phyloP scores from a whole-genome alignment of 2,329 filamentous ascomycete species.

The Pestalotiopsis sp. region DNA sequence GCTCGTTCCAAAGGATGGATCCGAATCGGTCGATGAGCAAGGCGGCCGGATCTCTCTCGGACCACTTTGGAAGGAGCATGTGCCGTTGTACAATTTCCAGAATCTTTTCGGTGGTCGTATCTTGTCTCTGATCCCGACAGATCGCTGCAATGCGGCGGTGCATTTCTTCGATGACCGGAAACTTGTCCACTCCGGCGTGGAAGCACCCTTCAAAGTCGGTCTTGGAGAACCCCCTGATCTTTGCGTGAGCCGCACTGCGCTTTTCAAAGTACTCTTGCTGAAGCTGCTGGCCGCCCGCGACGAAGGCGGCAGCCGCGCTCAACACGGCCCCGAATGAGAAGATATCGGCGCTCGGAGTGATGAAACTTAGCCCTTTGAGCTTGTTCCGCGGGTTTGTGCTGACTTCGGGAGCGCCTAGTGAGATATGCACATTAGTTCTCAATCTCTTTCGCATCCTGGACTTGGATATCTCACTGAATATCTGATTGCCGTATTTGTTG shows the following conservation, averaged over 20 bases:
- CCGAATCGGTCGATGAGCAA: slow-evolving; percentile 14
- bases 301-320: slow-evolving; percentile 3
- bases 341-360: slow-evolving; percentile 5
- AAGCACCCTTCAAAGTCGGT: slow-evolving; percentile 20
- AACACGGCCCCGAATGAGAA: slow-evolving; percentile 6
- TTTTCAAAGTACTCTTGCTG: slow-evolving; percentile 14
- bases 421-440: background rate
- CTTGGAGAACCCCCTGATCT: slow-evolving; percentile 1
- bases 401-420: slow-evolving; percentile 15
- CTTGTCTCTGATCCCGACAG: slow-evolving; percentile 12
- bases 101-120: slow-evolving; percentile 18
- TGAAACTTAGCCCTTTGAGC: slow-evolving; percentile 15
- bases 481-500: slow-evolving; percentile 3
- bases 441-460: slow-evolving; percentile 11
- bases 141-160: slow-evolving; percentile 16
- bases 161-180: slow-evolving; percentile 15
- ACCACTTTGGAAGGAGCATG: slow-evolving; percentile 17
- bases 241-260: slow-evolving; percentile 14
- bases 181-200: slow-evolving; percentile 15
- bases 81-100: slow-evolving; percentile 19
- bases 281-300: slow-evolving; percentile 10
- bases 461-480: slow-evolving; percentile 10
- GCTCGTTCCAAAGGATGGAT: slow-evolving; percentile 1
- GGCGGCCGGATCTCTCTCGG: slow-evolving; percentile 15
- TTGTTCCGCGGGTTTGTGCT: background rate